Conservation (phyloP, 2,329 filamentous ascomycete species). For the Diaporthe velutina region DNA sequence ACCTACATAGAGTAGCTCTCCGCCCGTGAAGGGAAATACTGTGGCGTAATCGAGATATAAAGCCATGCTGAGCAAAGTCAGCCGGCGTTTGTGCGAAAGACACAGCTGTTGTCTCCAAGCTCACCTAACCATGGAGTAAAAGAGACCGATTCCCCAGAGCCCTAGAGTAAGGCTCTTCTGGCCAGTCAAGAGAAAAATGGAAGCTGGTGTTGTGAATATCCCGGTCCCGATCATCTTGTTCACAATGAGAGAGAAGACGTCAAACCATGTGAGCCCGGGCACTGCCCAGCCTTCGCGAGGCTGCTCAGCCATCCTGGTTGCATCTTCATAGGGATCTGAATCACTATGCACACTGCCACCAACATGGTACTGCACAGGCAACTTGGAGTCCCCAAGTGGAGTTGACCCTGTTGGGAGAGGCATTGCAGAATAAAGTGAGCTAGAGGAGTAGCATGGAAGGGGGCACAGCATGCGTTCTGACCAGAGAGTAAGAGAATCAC, state of each 20-base stretch:
- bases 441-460: not conserved
- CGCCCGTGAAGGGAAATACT: not conserved
- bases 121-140: slow-evolving; percentile 2
- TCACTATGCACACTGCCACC: not conserved
- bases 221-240: not conserved
- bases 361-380: not conserved
- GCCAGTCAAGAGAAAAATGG: not conserved
- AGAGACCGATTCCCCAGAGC: not conserved
- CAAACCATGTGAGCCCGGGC: not conserved
- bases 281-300: not conserved
- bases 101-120: not conserved
- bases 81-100: not conserved
- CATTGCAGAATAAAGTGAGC: not conserved
- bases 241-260: not conserved
- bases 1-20: not conserved
- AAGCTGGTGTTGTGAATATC: not conserved
- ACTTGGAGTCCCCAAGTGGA: not conserved
- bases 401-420: not conserved
- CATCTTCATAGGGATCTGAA: not conserved
- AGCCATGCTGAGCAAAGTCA: not conserved
- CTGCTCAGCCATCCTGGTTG: not conserved
- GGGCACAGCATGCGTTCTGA: not conserved
- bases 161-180: not conserved
- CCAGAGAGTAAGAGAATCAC: not conserved
- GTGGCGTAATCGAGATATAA: not conserved